Evolutionary conservation across 2,329 filamentous ascomycete genomes (phyloP).

Genomic region (Talaromyces piceae): DNA sequence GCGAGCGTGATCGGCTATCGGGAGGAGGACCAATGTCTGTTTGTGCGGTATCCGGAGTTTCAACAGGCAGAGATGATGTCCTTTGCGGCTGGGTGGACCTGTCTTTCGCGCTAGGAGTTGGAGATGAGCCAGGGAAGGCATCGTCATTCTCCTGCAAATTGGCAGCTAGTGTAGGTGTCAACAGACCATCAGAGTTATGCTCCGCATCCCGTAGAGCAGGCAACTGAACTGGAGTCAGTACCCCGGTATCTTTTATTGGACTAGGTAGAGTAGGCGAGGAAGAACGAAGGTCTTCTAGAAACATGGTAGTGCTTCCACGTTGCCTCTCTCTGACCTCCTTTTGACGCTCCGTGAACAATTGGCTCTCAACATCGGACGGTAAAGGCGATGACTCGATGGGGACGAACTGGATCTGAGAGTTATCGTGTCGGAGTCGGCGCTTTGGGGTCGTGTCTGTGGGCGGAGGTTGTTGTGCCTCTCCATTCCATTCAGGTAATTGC

Average conservation of each 20-base stretch:
- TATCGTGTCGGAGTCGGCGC: slow-evolving; percentile 61
- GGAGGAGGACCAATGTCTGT: slow-evolving; percentile 29
- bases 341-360: slow-evolving; percentile 70
- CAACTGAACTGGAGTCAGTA: slow-evolving; percentile 23
- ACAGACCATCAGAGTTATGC: slow-evolving; percentile 21
- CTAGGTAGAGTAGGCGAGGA: slow-evolving; percentile 23
- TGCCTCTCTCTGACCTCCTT: slow-evolving; percentile 70
- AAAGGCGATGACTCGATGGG: slow-evolving; percentile 56
- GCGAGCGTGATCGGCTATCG: background rate
- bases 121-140: slow-evolving; percentile 45
- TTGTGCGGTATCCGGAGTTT: slow-evolving; percentile 15
- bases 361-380: slow-evolving; percentile 51
- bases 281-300: slow-evolving; percentile 63
- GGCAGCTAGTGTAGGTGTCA: slow-evolving; percentile 37
- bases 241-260: slow-evolving; percentile 15
- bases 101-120: slow-evolving; percentile 40
- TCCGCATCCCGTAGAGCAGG: slow-evolving; percentile 20
- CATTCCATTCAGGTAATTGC: slow-evolving; percentile 11
- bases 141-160: slow-evolving; percentile 35
- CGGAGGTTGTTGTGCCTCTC: slow-evolving; percentile 19
- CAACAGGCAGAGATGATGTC: slow-evolving; percentile 28
- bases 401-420: slow-evolving; percentile 75
- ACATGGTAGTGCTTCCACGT: slow-evolving; percentile 50
- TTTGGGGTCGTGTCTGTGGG: slow-evolving; percentile 36
- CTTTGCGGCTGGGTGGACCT: slow-evolving; percentile 22